Conservation (phyloP, 164 flowering plant species). For the Cinnamomum chago region DNA sequence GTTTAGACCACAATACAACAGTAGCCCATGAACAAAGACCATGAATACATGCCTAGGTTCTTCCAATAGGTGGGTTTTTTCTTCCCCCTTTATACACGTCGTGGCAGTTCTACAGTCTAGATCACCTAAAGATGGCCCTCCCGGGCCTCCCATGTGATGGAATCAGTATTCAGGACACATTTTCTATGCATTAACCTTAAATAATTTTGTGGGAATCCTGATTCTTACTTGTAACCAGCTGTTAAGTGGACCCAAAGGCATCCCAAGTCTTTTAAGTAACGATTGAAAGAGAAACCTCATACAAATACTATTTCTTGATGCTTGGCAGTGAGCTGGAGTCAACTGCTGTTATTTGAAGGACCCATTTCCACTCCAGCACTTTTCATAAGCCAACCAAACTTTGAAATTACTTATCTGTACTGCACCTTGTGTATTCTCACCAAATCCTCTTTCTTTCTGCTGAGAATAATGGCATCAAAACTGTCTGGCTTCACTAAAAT, state of each 20-base stretch:
- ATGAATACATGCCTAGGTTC: no score
- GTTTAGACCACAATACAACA: no score
- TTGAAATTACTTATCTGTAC: slow-evolving; percentile 4
- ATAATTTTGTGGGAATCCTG: slow-evolving; percentile 18
- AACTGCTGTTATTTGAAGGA: slow-evolving; percentile 6
- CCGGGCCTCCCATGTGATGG: no score
- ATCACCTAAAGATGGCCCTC: no score
- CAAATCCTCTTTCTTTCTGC: not conserved
- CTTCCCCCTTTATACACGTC: no score
- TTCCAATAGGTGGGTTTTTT: not conserved
- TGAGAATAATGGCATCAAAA: no score
- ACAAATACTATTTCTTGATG: slow-evolving; percentile 13
- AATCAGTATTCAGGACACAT: no score
- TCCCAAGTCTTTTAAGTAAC: slow-evolving; percentile 20
- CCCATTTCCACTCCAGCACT: slow-evolving; percentile 2
- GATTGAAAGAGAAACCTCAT: slow-evolving; percentile 21
- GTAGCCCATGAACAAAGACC: not conserved
- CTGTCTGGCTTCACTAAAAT: slow-evolving; percentile 33
- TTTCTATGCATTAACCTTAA: no score
- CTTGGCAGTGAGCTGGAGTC: slow-evolving; percentile 40
- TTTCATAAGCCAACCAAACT: slow-evolving; percentile 19
- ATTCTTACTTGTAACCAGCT: slow-evolving; percentile 49
- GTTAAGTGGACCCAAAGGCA: slow-evolving; percentile 37
- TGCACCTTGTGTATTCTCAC: slow-evolving; percentile 3
- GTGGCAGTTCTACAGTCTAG: no score